These are phyloP conservation scores for Euclidium syriacum DNA, from an alignment of 345 rosid genomes.

Conservation along the genomic window DNA sequence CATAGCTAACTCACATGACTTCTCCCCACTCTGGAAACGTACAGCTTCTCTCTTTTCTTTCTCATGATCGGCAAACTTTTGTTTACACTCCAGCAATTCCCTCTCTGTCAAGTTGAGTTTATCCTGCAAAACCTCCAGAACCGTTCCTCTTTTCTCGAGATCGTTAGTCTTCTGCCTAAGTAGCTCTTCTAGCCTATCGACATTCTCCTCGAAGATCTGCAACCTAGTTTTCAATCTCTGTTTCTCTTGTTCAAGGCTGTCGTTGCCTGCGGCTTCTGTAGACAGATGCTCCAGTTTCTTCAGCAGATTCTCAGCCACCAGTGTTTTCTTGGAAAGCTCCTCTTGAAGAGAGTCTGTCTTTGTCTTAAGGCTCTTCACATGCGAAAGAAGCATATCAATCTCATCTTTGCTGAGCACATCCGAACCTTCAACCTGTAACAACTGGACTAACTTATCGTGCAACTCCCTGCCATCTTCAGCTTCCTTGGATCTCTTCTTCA, in stretches of 20 bases:
- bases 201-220: conserved; percentile 41
- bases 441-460: conserved; percentile 32
- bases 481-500: conserved; percentile 38
- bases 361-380: conserved; percentile 37
- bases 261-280: conserved; percentile 23
- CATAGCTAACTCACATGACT: conserved; percentile 35
- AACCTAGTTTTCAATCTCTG: conserved; percentile 27
- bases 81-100: conserved; percentile 35
- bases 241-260: conserved; percentile 40
- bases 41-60: conserved; percentile 37
- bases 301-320: conserved; percentile 30
- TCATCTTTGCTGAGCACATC: conserved; percentile 29
- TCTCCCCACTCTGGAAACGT: conserved; percentile 38
- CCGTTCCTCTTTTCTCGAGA: conserved; percentile 34
- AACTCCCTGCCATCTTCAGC: conserved; percentile 44
- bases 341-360: conserved; percentile 37
- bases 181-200: conserved; percentile 36
- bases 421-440: conserved; percentile 40
- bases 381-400: conserved; percentile 31
- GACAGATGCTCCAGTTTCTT: conserved; percentile 33
- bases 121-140: conserved; percentile 34
- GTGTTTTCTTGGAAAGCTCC: conserved; percentile 37
- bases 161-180: conserved; percentile 35
- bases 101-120: conserved; percentile 30
- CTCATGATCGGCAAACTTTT: conserved; percentile 35